Conservation (phyloP, 148 eudicot genomes). For the Polygonum aviculare region DNA sequence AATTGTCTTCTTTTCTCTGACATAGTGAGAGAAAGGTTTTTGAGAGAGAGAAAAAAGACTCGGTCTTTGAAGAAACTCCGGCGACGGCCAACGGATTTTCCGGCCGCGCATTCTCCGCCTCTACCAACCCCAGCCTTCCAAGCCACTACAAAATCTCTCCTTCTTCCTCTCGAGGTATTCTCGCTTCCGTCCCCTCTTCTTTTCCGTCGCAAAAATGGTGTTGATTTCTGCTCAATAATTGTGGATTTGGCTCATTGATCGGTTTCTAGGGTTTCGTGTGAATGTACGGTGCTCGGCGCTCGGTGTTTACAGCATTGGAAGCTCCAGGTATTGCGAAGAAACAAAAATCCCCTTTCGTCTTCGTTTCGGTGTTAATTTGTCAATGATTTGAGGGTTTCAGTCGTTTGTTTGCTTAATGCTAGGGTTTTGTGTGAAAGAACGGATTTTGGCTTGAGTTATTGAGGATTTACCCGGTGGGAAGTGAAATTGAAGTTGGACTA, state of each 20-base stretch:
- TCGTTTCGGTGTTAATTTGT: background rate
- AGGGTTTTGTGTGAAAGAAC: background rate
- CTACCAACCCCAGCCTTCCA: background rate
- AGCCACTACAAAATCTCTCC: background rate
- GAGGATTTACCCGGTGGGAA: background rate
- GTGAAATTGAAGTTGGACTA: background rate
- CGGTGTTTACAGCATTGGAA: background rate
- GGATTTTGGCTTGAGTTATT: background rate
- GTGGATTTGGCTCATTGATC: background rate
- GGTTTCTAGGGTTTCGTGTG: background rate
- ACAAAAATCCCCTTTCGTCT: background rate
- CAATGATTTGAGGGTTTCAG: background rate
- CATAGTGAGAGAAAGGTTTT: background rate
- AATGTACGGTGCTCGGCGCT: background rate
- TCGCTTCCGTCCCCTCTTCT: background rate
- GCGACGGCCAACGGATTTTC: background rate
- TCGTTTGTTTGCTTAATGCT: background rate
- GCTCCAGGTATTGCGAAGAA: background rate
- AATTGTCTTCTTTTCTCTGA: constrained; percentile 1
- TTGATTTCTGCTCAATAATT: background rate
- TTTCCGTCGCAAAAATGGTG: background rate
- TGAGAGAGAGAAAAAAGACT: background rate
- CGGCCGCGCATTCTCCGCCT: background rate
- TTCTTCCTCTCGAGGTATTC: background rate
- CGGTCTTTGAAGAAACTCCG: background rate